Percentiles rank a stretch among this genome's conserved stretches.
Conservation (phyloP, 2,329 filamentous ascomycete genomes). For the Fusarium coffeatum region DNA sequence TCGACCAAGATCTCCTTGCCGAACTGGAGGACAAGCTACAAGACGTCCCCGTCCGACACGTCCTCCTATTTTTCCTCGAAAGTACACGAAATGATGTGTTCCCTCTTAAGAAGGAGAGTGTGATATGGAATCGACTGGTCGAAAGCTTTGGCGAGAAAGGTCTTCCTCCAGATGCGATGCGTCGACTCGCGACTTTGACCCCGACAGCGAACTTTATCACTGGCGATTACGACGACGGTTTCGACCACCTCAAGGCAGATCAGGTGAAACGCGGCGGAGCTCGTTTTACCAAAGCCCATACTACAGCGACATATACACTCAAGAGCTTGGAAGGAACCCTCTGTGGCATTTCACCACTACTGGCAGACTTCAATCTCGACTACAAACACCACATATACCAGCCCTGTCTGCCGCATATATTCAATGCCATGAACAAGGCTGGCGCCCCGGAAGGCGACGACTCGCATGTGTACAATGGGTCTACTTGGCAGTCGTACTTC, state of each 20-base stretch:
- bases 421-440: conserved; percentile 50
- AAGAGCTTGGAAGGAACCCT: conserved; percentile 57
- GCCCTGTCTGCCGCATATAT: conserved; percentile 56
- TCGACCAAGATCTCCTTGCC: conserved; percentile 48
- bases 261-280: conserved; percentile 52
- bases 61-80: conserved; percentile 58
- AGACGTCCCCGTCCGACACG: conserved; percentile 54
- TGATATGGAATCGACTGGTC: conserved; percentile 51
- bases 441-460: conserved; percentile 4
- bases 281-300: conserved; percentile 55
- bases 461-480: conserved; percentile 21
- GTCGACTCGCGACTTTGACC: conserved; percentile 46
- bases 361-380: conserved; percentile 58
- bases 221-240: conserved; percentile 53
- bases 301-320: conserved; percentile 57
- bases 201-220: conserved; percentile 52
- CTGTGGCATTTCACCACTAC: conserved; percentile 56
- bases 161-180: conserved; percentile 50
- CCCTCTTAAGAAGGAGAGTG: conserved; percentile 55
- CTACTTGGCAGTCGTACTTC: conserved; percentile 49
- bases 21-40: conserved; percentile 42
- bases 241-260: conserved; percentile 35
- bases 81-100: conserved; percentile 60
- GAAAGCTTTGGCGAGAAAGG: conserved; percentile 45
- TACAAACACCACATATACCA: conserved; percentile 57